Base-by-base conservation (phyloP, 768 basidiomycete species). In the Leccinum broughii region DNA sequence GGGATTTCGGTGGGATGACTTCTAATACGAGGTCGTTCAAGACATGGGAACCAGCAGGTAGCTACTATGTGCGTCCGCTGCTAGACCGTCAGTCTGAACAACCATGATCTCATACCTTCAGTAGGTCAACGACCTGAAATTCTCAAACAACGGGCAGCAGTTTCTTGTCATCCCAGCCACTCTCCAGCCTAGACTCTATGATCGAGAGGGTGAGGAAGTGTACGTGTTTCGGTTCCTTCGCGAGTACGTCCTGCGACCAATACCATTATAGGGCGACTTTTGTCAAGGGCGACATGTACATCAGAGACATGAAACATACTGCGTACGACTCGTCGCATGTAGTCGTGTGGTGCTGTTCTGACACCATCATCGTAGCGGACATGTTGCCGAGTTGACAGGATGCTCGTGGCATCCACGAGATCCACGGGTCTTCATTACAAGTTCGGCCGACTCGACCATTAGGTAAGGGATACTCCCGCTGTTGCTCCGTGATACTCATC, bases 1-100 rank as follows among this genome's bases (percentile, higher is more conserved):
- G 96, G 95, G 97, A 99, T 76, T 98, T 98, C 75, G 96, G 96
- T 66, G 97, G 97, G 15, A 99, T 99, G 97, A 90, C 92, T 70
- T 78, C 81, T 62, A 78, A 86, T 64, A 87, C 89, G 75, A 93
- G 93, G 75, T 95, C 97, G 15, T 98, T 99, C 84, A 92, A 95
- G 77, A 92, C 85, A 65, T 98, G 92, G 87, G 97, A 99, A 72
- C 92, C 95, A 62, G 88, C 91, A 60, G 94, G 92, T 63, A 92
- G 88, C 67, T 97, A 97, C 75, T 88, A 95, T 76, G 94, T 95
- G 64, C 58, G 75, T 72, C 61, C 51, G 15, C 26, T 55, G 44
- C 60, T 55, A 41, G 41, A 13, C 48, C 15, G 52, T 13, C 24
- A 30, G 32, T 15, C 41, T 14, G 49, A 54, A 52, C 39, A 26